phyloP scores from a whole-genome alignment of 148 eudicot species.

The Amaranthus cruentus region DNA sequence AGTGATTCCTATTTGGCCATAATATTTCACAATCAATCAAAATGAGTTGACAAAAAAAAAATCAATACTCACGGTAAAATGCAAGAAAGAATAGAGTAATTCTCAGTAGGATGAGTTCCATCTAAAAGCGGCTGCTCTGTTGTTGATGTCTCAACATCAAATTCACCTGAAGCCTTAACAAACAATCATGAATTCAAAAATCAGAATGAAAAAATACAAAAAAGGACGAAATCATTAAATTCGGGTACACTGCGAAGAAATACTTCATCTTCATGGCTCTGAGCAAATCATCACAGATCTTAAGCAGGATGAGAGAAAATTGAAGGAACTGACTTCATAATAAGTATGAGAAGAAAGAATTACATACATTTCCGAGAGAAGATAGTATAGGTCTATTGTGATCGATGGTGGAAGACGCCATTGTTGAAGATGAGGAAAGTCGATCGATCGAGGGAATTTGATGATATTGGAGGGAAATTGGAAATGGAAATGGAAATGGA shows the following conservation, averaged over 20 bases:
- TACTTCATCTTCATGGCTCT: no score
- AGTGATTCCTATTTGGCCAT: no score
- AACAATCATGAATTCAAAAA: neutral
- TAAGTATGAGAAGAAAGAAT: neutral
- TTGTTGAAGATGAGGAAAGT: neutral
- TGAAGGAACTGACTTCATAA: neutral
- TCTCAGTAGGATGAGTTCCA: slow-evolving; percentile 34
- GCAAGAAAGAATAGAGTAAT: slow-evolving; percentile 46
- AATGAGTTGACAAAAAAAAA: neutral
- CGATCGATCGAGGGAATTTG: no score
- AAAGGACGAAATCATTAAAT: neutral
- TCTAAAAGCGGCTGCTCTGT: slow-evolving; percentile 40
- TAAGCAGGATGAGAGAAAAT: neutral
- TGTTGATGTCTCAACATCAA: slow-evolving; percentile 5
- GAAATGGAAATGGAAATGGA: no score
- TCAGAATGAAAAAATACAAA: neutral
- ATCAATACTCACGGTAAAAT: slow-evolving; percentile 49
- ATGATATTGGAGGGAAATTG: no score
- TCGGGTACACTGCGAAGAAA: neutral
- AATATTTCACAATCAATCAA: no score
- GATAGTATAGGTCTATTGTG: slow-evolving; percentile 30
- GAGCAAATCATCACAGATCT: neutral
- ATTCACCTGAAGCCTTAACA: slow-evolving; percentile 32
- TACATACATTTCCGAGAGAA: slow-evolving; percentile 28
- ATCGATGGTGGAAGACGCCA: slow-evolving; percentile 37